Evolutionary conservation across 306 rosid genomes (phyloP).

Genomic region (Coriaria nepalensis): DNA sequence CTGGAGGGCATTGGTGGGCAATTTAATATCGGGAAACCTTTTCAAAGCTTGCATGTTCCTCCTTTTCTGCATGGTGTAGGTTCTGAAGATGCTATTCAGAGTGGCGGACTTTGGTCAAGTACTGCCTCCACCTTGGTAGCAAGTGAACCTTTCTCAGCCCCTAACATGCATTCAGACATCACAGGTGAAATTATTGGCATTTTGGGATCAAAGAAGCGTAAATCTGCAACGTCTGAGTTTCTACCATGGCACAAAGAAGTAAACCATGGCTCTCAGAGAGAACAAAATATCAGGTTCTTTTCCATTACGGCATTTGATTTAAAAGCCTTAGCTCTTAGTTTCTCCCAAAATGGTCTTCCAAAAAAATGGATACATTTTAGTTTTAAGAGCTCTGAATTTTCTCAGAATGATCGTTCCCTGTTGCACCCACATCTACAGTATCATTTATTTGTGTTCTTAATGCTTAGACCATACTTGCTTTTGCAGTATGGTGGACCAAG

Average conservation of each 20-base stretch:
- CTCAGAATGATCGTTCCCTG: not conserved
- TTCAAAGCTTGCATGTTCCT: constrained; percentile 18
- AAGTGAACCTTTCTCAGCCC: constrained; percentile 15
- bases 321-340: not conserved
- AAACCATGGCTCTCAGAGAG: constrained; percentile 20
- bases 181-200: constrained; percentile 12
- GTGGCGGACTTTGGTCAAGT: constrained; percentile 22
- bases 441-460: too few species aligned
- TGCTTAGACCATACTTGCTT: not conserved
- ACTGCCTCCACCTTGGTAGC: constrained; percentile 14
- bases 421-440: not conserved
- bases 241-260: constrained; percentile 39
- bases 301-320: constrained; percentile 2
- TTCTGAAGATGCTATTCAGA: constrained; percentile 19
- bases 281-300: constrained; percentile 30
- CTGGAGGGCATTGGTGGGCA: constrained; percentile 17
- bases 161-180: constrained; percentile 17
- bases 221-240: constrained; percentile 21
- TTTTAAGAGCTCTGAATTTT: not conserved
- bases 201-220: constrained; percentile 35
- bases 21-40: constrained; percentile 23
- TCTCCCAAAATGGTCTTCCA: not conserved
- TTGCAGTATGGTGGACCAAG: constrained; percentile 34
- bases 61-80: constrained; percentile 19
- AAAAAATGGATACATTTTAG: not conserved